Evolutionary conservation across 306 rosid species (phyloP).

Genomic region (Carpinus viminea): DNA sequence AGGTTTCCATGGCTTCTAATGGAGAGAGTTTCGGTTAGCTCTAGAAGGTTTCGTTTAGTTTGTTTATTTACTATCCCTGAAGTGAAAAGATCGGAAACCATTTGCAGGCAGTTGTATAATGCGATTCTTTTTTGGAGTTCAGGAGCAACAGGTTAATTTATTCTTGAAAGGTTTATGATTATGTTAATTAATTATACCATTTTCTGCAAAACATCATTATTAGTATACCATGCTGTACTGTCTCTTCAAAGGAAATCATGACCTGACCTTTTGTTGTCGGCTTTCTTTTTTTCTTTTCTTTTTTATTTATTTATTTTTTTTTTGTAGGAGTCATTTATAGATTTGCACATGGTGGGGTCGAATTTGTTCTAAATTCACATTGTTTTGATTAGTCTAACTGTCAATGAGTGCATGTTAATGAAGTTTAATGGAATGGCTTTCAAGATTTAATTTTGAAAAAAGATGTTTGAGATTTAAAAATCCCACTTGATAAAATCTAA

Average conservation of each 20-base stretch:
- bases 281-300: not conserved
- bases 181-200: not conserved
- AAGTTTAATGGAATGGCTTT: not conserved
- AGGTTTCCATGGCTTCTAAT: too few species aligned
- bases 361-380: not conserved
- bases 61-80: not conserved
- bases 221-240: not conserved
- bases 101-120: not conserved
- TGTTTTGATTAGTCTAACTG: not conserved
- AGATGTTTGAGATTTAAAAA: too few species aligned
- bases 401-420: not conserved
- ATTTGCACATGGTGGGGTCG: not conserved
- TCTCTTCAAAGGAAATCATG: slow-evolving; percentile 5
- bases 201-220: not conserved
- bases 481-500: too few species aligned
- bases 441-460: too few species aligned
- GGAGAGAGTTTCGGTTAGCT: not conserved
- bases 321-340: not conserved
- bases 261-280: not conserved
- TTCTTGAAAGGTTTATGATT: not conserved
- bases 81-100: not conserved
- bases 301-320: not conserved
- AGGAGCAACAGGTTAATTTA: not conserved
- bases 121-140: not conserved
- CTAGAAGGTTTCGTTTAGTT: not conserved